phyloP scores from a whole-genome alignment of 352 stramenopile species.

The Phytopythium litorale region DNA sequence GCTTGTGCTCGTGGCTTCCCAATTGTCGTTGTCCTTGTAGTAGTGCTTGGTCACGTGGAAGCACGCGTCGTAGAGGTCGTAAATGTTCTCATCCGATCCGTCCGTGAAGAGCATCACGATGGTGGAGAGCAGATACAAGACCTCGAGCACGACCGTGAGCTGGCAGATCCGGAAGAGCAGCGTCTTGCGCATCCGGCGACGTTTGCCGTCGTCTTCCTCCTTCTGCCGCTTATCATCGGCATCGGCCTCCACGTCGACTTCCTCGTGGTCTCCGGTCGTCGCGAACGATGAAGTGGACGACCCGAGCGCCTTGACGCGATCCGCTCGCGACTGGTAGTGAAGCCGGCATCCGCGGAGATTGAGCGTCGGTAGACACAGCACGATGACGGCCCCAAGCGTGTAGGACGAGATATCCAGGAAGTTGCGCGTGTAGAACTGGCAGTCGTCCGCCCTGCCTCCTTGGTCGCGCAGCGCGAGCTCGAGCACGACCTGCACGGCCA shows the following conservation, averaged over 20 bases:
- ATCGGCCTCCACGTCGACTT: conserved; percentile 19
- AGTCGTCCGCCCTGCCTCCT: conserved; percentile 20
- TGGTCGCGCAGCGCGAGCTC: conserved; percentile 25
- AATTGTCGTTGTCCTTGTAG: background rate
- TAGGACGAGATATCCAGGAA: conserved; percentile 70
- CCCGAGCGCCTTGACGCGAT: conserved; percentile 14
- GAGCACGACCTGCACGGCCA: conserved; percentile 47
- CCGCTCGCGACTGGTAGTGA: conserved; percentile 28
- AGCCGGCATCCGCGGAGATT: conserved; percentile 56
- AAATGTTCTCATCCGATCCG: conserved; percentile 26
- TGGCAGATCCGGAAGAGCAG: conserved; percentile 73
- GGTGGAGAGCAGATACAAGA: conserved; percentile 59
- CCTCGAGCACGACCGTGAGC: conserved; percentile 72
- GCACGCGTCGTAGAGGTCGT: conserved; percentile 31
- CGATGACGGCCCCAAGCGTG: conserved; percentile 49
- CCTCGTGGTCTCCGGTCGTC: conserved; percentile 16
- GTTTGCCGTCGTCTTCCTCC: conserved; percentile 38
- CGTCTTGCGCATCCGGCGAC: conserved; percentile 56
- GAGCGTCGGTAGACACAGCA: conserved; percentile 67
- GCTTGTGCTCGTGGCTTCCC: background rate
- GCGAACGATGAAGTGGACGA: conserved; percentile 21
- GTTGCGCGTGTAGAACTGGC: conserved; percentile 48
- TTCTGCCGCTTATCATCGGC: conserved; percentile 20
- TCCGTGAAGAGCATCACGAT: conserved; percentile 47
- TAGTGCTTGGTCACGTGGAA: conserved; percentile 12